Percentiles rank a stretch among this genome's conserved stretches.
phyloP scores from a whole-genome alignment of 495 filamentous ascomycete genomes.

The Penicillium daleae region DNA sequence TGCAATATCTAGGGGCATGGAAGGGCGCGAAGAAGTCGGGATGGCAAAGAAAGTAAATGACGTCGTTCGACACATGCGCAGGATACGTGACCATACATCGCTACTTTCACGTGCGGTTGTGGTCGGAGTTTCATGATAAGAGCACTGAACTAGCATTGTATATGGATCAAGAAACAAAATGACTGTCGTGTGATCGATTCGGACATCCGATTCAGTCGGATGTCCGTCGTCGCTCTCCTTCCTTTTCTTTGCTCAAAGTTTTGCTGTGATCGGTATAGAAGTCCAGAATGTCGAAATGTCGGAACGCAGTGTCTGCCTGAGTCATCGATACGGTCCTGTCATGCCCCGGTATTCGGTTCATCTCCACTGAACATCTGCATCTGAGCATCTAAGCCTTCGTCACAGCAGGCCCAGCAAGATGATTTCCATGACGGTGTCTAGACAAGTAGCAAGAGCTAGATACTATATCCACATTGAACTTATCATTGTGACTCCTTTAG shows the following conservation, averaged over 20 bases:
- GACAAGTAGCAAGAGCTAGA: background rate
- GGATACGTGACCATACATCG: constrained; percentile 32
- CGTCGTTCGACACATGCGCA: constrained; percentile 37
- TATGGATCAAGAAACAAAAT: background rate
- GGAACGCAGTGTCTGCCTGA: constrained; percentile 11
- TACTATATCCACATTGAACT: background rate
- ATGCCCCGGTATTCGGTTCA: constrained; percentile 37
- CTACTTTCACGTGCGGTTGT: constrained; percentile 33
- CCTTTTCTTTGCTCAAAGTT: background rate
- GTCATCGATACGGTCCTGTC: constrained; percentile 30
- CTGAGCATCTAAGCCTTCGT: background rate
- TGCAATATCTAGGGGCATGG: background rate
- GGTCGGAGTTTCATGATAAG: constrained; percentile 1
- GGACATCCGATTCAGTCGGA: background rate
- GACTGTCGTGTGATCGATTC: background rate
- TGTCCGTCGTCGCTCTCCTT: background rate
- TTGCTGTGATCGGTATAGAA: background rate
- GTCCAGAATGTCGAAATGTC: background rate
- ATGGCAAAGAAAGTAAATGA: constrained; percentile 28
- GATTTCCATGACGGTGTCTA: background rate
- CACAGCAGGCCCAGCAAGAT: background rate
- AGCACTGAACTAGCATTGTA: background rate
- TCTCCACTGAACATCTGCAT: constrained; percentile 23
- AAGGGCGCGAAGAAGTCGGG: constrained; percentile 16
- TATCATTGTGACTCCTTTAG: too few relatives aligned